Evolutionary conservation across 2,329 filamentous ascomycete genomes (phyloP).

Genomic region (Fusarium falciforme): DNA sequence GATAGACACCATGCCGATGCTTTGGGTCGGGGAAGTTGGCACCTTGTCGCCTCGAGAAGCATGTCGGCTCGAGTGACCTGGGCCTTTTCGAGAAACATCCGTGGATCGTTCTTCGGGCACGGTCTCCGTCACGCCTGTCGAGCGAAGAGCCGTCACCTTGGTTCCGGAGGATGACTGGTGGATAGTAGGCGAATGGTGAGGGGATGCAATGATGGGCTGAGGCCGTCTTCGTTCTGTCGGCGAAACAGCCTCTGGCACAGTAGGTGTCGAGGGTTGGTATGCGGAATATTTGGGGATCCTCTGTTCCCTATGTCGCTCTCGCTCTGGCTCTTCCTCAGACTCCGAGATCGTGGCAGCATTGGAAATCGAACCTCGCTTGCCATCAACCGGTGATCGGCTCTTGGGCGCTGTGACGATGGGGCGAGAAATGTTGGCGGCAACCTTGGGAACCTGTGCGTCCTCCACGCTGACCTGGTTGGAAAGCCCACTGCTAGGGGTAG

Average conservation of each 20-base stretch:
- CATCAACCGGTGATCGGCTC: slow-evolving; percentile 49
- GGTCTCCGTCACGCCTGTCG: slow-evolving; percentile 44
- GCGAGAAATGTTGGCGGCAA: slow-evolving; percentile 36
- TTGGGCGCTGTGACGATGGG: slow-evolving; percentile 36
- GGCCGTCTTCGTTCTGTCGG: slow-evolving; percentile 29
- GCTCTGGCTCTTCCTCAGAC: slow-evolving; percentile 52
- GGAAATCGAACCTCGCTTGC: slow-evolving; percentile 43
- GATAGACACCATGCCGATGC: slow-evolving; percentile 54
- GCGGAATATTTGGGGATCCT: slow-evolving; percentile 33
- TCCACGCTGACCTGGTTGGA: slow-evolving; percentile 51
- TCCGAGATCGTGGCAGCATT: slow-evolving; percentile 56
- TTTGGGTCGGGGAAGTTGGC: slow-evolving; percentile 44
- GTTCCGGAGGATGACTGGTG: slow-evolving; percentile 43
- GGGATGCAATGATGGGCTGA: slow-evolving; percentile 28
- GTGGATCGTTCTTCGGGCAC: slow-evolving; percentile 47
- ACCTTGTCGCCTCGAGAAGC: slow-evolving; percentile 32
- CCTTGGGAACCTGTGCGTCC: slow-evolving; percentile 51
- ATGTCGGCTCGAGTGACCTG: slow-evolving; percentile 40
- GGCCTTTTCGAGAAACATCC: slow-evolving; percentile 49
- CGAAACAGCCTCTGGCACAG: slow-evolving; percentile 37
- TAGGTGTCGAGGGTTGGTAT: slow-evolving; percentile 42
- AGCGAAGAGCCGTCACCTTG: slow-evolving; percentile 51
- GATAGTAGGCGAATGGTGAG: slow-evolving; percentile 28
- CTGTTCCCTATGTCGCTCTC: slow-evolving; percentile 32
- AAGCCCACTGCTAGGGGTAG: slow-evolving; percentile 53